These are phyloP conservation scores for Alternaria novae-zelandiae DNA, from an alignment of 2,329 filamentous ascomycete genomes.

Conservation along the genomic window DNA sequence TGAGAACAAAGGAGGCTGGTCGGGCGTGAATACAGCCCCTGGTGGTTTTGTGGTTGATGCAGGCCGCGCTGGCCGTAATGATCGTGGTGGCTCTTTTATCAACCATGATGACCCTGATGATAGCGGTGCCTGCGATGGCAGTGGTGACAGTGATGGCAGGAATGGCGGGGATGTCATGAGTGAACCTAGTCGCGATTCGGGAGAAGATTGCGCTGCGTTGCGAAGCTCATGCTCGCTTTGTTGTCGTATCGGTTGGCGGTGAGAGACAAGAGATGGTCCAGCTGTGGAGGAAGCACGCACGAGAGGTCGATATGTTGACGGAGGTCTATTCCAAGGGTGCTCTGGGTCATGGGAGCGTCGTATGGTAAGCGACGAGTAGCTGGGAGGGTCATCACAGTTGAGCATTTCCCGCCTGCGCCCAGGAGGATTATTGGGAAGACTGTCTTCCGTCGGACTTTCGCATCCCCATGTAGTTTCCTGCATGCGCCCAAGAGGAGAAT, in stretches of 20 bases:
- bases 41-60: background rate
- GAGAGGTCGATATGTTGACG: background rate
- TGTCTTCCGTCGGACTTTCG: background rate
- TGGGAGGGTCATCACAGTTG: background rate
- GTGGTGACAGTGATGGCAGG: background rate
- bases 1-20: background rate
- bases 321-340: background rate
- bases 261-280: background rate
- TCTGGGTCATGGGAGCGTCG: background rate
- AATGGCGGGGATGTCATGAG: background rate
- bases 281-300: background rate
- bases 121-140: background rate
- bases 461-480: background rate
- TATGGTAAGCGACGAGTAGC: background rate
- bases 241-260: background rate
- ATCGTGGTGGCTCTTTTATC: background rate
- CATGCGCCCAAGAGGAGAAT: background rate
- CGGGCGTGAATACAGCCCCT: background rate
- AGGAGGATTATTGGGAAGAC: background rate
- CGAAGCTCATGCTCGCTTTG: background rate
- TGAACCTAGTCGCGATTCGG: background rate
- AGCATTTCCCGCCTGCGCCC: background rate
- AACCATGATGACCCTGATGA: background rate
- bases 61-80: background rate
- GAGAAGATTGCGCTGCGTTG: background rate